Evolutionary conservation across 2,329 filamentous ascomycete species (phyloP), one percentile per base, ranked within the genome.

Genomic region (Coniochaeta prunicola): DNA sequence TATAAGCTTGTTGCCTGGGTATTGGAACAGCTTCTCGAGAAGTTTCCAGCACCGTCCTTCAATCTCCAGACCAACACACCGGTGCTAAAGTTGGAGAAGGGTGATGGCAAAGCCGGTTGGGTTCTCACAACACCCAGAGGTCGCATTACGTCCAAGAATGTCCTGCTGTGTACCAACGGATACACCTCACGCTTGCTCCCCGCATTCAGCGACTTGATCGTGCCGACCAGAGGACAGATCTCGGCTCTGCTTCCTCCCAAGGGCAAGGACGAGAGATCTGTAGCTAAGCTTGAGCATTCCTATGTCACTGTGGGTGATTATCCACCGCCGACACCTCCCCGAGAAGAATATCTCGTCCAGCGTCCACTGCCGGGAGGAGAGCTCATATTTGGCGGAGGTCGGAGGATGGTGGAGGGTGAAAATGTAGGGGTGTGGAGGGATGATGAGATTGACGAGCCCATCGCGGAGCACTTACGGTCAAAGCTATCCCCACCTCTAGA

Each of bases 1-100:
- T 96, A 96, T 72, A 96, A 94, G 73, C 81, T 96, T 19, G 86
- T 96, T 1, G 77, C 85, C 1, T 88, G 85, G 72, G 78, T 92
- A 0, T 74, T 96, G 0, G 84, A 90, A 68, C 71, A 76, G 9
- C 78, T 90, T 0, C 67, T 84, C 1, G 62, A 59, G 30, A 64
- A 63, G 56, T 67, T 70, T 59, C 62, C 76, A 19, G 70, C 71
- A 1, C 72, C 69, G 2, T 69, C 67, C 10, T 85, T 92, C 67
- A 92, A 92, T 66, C 76, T 93, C 28, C 89, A 92, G 71, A 92
- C 89, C 6, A 84, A 81, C 59, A 92, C 89, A 17, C 83, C 88
- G 0, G 89, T 85, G 1, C 78, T 76, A 7, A 68, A 71, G 12
- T 67, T 87, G 31, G 12, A 64, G 61, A 33, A 59, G 64, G 33